Base-by-base conservation (phyloP, 352 stramenopile species). In the Phytophthora pluvialis region DNA sequence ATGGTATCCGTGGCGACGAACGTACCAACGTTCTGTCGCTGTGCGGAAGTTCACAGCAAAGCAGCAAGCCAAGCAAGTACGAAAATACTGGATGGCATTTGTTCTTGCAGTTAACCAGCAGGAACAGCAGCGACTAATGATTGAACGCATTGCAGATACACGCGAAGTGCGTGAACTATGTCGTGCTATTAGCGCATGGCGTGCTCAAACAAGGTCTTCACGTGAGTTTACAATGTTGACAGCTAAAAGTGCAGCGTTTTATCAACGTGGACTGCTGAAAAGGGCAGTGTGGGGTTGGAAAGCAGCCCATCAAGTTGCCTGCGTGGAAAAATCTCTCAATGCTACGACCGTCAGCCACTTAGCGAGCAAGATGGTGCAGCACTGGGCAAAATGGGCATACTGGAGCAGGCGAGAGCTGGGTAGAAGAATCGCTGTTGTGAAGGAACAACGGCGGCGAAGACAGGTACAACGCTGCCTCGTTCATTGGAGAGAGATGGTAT, bases 371-470 rank as follows among this genome's bases (percentile, higher is more conserved):
- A 59, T 69, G 49, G 12, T 75, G 11, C 33, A 55, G 18, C 67
- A 72, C 29, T 75, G 67, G 67, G 35, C 67, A 13, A 71, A 60
- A 51, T 75, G 67, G 67, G 63, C 62, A 18, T 64, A 47, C 26
- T 72, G 62, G 67, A 72, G 50, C 55, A 64, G 33, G 10, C 36
- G 56, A 21, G 62, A 68, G 18, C 7, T 75, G 26, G 40, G 39
- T 11, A 28, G n/a, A 26, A 70, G 45, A 26, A 56, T 72, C 32
- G 12, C 29, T 39, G 33, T 38, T 16, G 50, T 68, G 11, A 38
- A 46, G 40, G 25, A 62, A 32, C 62, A 45, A 44, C 12, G 39
- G 31, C 50, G 13, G 11, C 56, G 40, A 25, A 49, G 33, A 33
- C 38, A 49, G 13, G 15, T 58, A 10, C 61, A 43, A 5, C 52